Evolutionary conservation across 2,329 filamentous ascomycete species (phyloP).

Genomic region (Diaporthe sp.): DNA sequence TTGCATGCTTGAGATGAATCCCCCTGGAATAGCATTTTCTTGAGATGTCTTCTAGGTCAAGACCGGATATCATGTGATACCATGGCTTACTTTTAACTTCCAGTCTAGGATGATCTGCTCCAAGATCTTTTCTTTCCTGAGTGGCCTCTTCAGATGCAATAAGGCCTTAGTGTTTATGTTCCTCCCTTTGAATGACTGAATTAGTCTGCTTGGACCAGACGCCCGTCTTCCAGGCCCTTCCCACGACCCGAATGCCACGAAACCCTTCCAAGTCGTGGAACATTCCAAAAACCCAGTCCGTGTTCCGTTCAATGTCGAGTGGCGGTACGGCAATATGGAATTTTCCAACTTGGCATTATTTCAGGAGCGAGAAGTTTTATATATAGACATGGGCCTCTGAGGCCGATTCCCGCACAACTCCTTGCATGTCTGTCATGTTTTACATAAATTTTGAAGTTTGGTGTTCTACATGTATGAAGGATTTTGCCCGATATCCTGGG

Average conservation of each 20-base stretch:
- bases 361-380: no score
- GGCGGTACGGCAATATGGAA: no score
- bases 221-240: no score
- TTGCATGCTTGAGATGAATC: not conserved
- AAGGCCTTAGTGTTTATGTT: not conserved
- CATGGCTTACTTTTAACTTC: not conserved
- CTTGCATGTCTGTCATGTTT: not conserved
- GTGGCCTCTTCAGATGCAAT: not conserved
- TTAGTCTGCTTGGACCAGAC: no score
- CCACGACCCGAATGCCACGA: no score
- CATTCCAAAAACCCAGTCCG: no score
- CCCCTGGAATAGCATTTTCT: not conserved
- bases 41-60: not conserved
- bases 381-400: no score
- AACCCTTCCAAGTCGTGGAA: no score
- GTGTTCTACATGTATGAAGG: not conserved
- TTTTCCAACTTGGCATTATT: no score
- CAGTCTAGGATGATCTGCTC: not conserved
- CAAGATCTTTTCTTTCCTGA: not conserved
- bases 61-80: not conserved
- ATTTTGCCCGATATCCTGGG: not conserved
- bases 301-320: no score
- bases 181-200: no score
- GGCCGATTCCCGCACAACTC: not conserved
- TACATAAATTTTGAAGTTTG: slow-evolving; percentile 17